Conservation (phyloP, 129 eudicot species). For the Cynara cardunculus region DNA sequence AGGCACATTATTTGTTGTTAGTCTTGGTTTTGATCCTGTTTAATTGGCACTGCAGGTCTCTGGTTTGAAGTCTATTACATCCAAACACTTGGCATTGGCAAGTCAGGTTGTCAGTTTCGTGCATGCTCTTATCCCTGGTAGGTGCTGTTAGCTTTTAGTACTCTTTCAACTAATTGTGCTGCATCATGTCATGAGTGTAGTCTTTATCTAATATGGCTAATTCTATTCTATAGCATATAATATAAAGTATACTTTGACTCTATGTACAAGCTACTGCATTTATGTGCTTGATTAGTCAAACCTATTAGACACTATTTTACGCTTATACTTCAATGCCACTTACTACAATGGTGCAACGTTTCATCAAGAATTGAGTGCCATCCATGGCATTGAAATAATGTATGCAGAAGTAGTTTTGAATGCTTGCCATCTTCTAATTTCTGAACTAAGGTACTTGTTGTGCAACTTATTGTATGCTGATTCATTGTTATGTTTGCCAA, state of each 20-base stretch:
- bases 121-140: constrained; percentile 89
- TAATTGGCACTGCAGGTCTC: constrained; percentile 63
- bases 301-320: neutral
- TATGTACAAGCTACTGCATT: neutral
- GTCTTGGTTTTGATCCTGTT: neutral
- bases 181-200: neutral
- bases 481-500: neutral
- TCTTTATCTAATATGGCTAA: neutral
- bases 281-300: neutral
- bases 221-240: neutral
- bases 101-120: constrained; percentile 93
- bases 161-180: neutral
- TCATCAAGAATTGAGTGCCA: neutral
- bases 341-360: neutral
- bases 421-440: neutral
- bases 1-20: constrained; percentile 6
- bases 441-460: neutral
- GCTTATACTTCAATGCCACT: neutral
- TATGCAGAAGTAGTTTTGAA: neutral
- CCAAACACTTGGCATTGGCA: constrained; percentile 92
- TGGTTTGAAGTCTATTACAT: constrained; percentile 92
- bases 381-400: neutral
- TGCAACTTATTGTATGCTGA: neutral
- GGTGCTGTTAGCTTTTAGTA: constrained; percentile 32
- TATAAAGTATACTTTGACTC: neutral